Percentiles rank a stretch among this genome's conserved stretches.
Evolutionary conservation across 176 grass and related monocot species (phyloP).

Genomic region (Zea mays): DNA sequence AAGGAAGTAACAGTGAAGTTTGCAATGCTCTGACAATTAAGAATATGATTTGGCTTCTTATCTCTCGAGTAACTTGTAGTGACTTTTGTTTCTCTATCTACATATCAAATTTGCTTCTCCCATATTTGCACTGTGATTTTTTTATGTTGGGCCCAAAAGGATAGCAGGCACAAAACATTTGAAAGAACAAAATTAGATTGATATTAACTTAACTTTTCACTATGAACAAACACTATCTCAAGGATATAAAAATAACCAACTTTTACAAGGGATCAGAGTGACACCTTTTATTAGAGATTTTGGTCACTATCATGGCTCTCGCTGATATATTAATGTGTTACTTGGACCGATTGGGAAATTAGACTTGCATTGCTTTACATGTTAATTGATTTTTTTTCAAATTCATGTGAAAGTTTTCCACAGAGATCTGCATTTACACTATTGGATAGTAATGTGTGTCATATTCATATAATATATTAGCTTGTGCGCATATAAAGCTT

Average conservation of each 20-base stretch:
- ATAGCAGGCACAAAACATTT: neutral
- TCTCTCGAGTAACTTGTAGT: neutral
- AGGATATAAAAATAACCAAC: neutral
- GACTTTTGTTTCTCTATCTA: neutral
- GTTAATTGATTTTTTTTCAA: neutral
- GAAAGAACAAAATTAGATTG: neutral
- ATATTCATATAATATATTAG: neutral
- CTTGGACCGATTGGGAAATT: neutral
- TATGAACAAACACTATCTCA: neutral
- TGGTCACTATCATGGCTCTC: neutral
- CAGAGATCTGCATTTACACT: neutral
- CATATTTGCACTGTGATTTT: neutral
- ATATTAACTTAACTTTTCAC: neutral
- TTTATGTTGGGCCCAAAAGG: neutral
- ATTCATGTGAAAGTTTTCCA: neutral
- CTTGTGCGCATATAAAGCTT: neutral
- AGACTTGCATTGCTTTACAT: neutral
- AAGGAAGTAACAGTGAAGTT: slow-evolving; percentile 3
- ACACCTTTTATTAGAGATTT: neutral
- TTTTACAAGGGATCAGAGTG: neutral
- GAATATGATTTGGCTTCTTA: neutral
- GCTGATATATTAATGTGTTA: neutral
- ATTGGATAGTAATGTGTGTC: neutral
- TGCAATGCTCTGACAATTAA: neutral
- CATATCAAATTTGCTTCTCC: neutral